Evolutionary conservation across 2,329 filamentous ascomycete genomes (phyloP), one percentile per base, ranked within the genome.

Genomic region (Talaromyces sp.): DNA sequence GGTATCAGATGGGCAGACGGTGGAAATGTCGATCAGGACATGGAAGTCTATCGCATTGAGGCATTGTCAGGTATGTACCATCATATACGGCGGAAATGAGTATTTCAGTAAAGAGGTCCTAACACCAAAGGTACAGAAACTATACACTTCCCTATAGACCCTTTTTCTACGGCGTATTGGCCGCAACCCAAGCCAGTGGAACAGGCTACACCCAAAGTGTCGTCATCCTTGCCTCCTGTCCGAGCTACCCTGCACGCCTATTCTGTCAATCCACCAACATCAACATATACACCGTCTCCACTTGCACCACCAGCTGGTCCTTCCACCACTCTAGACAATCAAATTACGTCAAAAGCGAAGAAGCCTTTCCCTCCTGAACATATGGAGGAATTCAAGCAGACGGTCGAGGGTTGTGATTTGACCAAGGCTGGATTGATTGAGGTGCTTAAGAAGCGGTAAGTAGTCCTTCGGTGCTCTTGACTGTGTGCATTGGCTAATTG

Each of bases 91-190:
- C 22, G n/a, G 15, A 10, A 28, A 5, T 13, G 19, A 25, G 13
- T 43, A 43, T 6, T 15, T 19, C 25, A 35, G 35, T 6, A 13
- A 52, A 59, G 10, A 22, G 45, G 15, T 6, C 45, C 40, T 58
- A 31, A 50, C 25, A 36, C n/a, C 4, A 40, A 13, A 6, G 17
- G 7, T 28, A 15, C 54, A 72, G 80, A 81, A 52, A 69, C 74
- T 4, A 70, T 76, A 53, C 69, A 72, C 56, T 75, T 84, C 71
- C 73, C 85, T 7, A 93, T 99, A 63, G 87, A 99, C 67, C 94
- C 94, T 0, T 95, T 93, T 69, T 92, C 90, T 0, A 84, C 84
- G 0, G 73, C 78, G 0, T 97, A 97, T 72, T 97, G 94, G 94
- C 71, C 72, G 31, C 70, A 70, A 39, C 69, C 71, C 5, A 65